Evolutionary conservation across 2,329 filamentous ascomycete species (phyloP), one percentile per base, ranked within the genome.

Genomic region (Hypoxylon sp.): DNA sequence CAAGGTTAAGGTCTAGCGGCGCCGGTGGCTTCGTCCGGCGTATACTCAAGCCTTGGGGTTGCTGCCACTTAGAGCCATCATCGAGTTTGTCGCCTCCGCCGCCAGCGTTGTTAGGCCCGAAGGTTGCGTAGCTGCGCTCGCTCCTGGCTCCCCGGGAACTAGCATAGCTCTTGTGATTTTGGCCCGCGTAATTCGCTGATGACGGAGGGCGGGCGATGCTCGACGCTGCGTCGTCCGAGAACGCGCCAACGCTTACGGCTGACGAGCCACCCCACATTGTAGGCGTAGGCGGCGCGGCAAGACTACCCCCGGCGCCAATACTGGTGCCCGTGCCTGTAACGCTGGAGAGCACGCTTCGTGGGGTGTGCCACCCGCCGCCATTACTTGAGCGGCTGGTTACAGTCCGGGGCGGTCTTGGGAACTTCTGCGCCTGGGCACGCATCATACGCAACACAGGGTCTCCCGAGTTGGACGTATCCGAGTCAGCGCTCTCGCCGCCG

Each of bases 261-360:
- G 74, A 76, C 4, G 73, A 77, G 8, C 76, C 75, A 4, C 75
- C 75, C 74, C 74, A 77, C 66, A 72, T 76, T 6, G 75, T 77
- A 22, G 69, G 65, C 48, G 72, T 69, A 6, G 51, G 61, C 3
- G 74, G 73, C 13, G 70, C 64, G 1, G 70, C 64, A 10, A 58
- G 51, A 14, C 63, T 44, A 37, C 8, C 31, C 31, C 31, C 31
- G 11, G 37, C 46, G 5, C 46, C 48, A 14, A 5, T 27, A 27
- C 25, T 27, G 25, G 50, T 20, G 11, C 27, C 17, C 6, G 55
- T 22, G 40, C 55, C 44, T 17, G 33, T 54, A 3, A 35, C 44
- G 33, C 56, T 73, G 2, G 76, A 77, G 7, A 66, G 66, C 2
- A 66, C 56, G 57, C 75, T 76, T 1, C 69, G 72, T 8, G 74